A percentile compares a stretch with the other conserved stretches of the same genome.
Conservation (phyloP, 1,284 basidiomycete species). For the Amylostereum areolatum region DNA sequence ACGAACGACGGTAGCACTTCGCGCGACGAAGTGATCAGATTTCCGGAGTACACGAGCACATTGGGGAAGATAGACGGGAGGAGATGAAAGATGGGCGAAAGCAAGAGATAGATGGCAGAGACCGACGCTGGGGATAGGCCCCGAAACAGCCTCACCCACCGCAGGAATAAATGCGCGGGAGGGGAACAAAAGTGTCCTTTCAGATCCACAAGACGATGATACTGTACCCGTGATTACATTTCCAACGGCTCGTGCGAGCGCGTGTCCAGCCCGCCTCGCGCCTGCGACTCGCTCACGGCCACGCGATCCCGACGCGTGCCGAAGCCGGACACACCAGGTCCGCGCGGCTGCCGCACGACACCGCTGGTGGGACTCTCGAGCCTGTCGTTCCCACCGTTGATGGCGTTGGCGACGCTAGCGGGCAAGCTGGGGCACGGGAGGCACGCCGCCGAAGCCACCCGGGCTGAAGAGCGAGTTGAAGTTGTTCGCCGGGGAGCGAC, state of each 20-base stretch:
- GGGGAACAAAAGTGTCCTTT: too few relatives aligned
- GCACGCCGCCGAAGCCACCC: conserved; percentile 44
- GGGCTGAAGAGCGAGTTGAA: conserved; percentile 64
- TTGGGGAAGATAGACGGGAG: too few relatives aligned
- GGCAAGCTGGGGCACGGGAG: conserved; percentile 77
- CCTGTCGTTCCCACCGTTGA: conserved; percentile 31
- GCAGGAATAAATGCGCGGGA: too few relatives aligned
- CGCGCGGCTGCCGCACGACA: conserved; percentile 76
- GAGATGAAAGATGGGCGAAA: too few relatives aligned
- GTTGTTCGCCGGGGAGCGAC: conserved; percentile 63
- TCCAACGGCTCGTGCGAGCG: conserved; percentile 80
- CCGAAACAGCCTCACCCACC: too few relatives aligned
- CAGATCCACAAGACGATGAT: too few relatives aligned
- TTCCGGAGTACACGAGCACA: too few relatives aligned
- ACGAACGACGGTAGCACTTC: too few relatives aligned
- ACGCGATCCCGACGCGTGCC: conserved; percentile 57
- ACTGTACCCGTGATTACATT: too few relatives aligned
- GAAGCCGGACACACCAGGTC: conserved; percentile 69
- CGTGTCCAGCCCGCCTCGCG: conserved; percentile 62
- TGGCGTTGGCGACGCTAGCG: conserved; percentile 39
- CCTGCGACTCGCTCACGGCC: conserved; percentile 47
- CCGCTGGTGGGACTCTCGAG: conserved; percentile 41
- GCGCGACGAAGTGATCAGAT: too few relatives aligned
- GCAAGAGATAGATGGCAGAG: too few relatives aligned
- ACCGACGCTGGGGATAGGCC: too few relatives aligned